These are phyloP conservation scores for Viola odorata DNA, from an alignment of 345 rosid species.

Conservation along the genomic window DNA sequence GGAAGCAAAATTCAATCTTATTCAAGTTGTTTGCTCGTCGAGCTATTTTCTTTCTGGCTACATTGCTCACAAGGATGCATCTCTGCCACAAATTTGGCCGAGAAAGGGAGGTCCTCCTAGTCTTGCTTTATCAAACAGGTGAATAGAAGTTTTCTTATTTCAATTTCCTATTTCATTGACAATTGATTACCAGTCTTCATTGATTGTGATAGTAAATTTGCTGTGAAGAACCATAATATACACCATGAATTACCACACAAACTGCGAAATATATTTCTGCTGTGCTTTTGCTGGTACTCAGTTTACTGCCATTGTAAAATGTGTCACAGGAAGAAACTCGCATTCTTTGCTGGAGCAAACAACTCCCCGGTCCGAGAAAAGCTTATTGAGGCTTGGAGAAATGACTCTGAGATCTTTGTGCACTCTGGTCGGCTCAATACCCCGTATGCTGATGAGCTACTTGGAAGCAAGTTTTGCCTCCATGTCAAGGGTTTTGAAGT, in stretches of 20 bases:
- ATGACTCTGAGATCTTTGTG: constrained; percentile 46
- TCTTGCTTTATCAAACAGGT: constrained; percentile 43
- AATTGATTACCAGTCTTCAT: no score
- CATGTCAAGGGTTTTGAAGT: constrained; percentile 68
- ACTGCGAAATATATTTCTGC: not conserved
- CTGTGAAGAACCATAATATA: no score
- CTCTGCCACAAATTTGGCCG: constrained; percentile 63
- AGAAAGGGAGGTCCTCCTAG: constrained; percentile 44
- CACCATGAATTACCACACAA: no score
- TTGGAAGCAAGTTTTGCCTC: constrained; percentile 54
- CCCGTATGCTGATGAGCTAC: constrained; percentile 46
- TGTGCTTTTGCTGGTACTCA: not conserved
- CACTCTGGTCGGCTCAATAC: constrained; percentile 46
- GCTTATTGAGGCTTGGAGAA: constrained; percentile 43
- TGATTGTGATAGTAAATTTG: no score
- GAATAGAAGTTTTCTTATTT: not conserved
- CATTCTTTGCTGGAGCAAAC: constrained; percentile 50
- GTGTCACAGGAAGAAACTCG: constrained; percentile 44
- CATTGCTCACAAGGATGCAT: constrained; percentile 53
- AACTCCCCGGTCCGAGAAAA: constrained; percentile 53
- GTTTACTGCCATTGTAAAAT: not conserved
- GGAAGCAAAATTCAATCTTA: constrained; percentile 41
- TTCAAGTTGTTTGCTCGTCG: constrained; percentile 58
- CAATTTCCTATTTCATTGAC: not conserved
- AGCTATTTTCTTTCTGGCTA: constrained; percentile 48